phyloP scores from a whole-genome alignment of 2,329 filamentous ascomycete genomes.

The Colletotrichum abscissum region DNA sequence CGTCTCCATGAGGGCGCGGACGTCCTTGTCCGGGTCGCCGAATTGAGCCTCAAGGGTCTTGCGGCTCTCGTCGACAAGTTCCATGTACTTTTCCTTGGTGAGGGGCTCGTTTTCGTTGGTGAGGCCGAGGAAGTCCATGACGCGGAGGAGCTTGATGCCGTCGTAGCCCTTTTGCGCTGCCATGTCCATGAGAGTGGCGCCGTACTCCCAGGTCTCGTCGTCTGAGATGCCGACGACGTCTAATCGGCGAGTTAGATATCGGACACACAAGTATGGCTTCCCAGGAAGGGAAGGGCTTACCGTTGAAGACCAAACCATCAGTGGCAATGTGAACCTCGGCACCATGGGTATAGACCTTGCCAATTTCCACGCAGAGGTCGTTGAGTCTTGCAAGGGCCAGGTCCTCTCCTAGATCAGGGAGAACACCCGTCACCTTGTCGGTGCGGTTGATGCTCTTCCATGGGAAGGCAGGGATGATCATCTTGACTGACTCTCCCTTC shows the following conservation, averaged over 20 bases:
- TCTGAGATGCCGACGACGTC: slow-evolving; percentile 55
- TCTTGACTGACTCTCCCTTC: slow-evolving; percentile 32
- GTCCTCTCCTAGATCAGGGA: slow-evolving; percentile 56
- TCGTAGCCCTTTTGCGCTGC: slow-evolving; percentile 44
- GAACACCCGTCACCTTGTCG: slow-evolving; percentile 46
- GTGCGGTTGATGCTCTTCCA: slow-evolving; percentile 39
- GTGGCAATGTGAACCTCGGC: slow-evolving; percentile 54
- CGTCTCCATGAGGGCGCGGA: slow-evolving; percentile 34
- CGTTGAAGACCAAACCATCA: slow-evolving; percentile 52
- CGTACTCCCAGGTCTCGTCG: slow-evolving; percentile 52
- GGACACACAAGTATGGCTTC: rapidly evolving
- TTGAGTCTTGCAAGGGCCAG: slow-evolving; percentile 53
- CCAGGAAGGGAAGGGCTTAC: neutral
- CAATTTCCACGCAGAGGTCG: slow-evolving; percentile 51
- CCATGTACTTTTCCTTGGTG: slow-evolving; percentile 31
- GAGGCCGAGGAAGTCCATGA: slow-evolving; percentile 48
- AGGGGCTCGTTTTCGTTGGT: slow-evolving; percentile 31
- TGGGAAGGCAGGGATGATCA: slow-evolving; percentile 37
- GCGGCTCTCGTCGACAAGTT: slow-evolving; percentile 24
- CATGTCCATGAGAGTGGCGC: slow-evolving; percentile 49
- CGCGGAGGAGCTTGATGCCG: slow-evolving; percentile 48
- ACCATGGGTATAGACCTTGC: slow-evolving; percentile 50
- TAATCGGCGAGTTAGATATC: slow-evolving; percentile 38
- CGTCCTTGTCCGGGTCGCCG: slow-evolving; percentile 27
- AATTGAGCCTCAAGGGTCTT: slow-evolving; percentile 31